Base-by-base conservation (phyloP, 495 filamentous ascomycete genomes). In the Mytilinidion resinicola region DNA sequence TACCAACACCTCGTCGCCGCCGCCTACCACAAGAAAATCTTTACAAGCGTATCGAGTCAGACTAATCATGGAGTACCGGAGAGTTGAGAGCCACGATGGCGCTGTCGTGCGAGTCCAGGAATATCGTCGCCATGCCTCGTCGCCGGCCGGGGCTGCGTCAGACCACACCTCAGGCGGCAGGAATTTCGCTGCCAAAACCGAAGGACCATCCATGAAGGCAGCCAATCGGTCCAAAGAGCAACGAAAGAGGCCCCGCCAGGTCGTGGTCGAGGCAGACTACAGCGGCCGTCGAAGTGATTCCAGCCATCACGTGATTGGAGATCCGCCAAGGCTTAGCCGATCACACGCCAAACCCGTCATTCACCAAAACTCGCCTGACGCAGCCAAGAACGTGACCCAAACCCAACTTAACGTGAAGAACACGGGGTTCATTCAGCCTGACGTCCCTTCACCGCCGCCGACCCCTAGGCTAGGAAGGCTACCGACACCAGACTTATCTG, bases 401-500 rank as follows among this genome's bases (percentile, higher is more conserved):
- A 46, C 20, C 14, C 36, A 3, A n/a, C 19, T 14, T n/a, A 9
- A 10, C 9, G 11, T 11, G 21, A 34, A 17, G 7, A 21, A 19
- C 34, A 19, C 37, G 10, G 38, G 0, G 9, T 36, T 46, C 30
- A 25, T 30, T 5, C 46, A 49, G 21, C 21, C 15, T 20, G 21
- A 21, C 10, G n/a, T 53, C n/a, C 58, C 39, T 8, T 59, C 57
- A 33, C 67, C 64, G 34, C 67, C 67, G 10, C 57, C 67, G 12
- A 69, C 67, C 19, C 64, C 67, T 12, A 57, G 54, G 15, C 33
- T 59, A 11, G 51, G 53, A 47, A 36, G 67, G 35, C 49, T 69
- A 30, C 52, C 67, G 33, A 69, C 67, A 19, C 67, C 67, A 53
- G 67, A 69, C 8, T 51, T 69, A 36, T 39, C 54, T 9, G 55